A percentile compares a stretch with the other conserved stretches of the same genome.
phyloP scores from a whole-genome alignment of 768 basidiomycete genomes.

The Collybiopsis luxurians region DNA sequence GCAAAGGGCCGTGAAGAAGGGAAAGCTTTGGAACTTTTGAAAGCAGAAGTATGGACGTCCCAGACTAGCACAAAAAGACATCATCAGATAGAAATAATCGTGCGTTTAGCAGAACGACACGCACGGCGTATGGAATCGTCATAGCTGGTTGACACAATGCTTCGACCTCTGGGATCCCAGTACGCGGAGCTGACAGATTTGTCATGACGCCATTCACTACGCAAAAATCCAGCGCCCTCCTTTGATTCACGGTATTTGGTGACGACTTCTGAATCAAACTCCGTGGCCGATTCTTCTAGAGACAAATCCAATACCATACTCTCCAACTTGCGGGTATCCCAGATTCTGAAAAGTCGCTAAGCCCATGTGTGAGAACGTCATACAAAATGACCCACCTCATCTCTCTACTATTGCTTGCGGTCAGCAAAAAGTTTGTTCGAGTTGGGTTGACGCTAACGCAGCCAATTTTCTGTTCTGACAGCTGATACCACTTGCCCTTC shows the following conservation, averaged over 20 bases:
- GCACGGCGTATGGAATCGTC: constrained; percentile 72
- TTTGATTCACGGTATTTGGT: constrained; percentile 48
- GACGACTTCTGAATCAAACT: constrained; percentile 42
- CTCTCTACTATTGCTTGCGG: constrained; percentile 71
- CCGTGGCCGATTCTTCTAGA: constrained; percentile 21
- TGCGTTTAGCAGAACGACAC: neutral
- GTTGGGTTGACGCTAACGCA: constrained; percentile 77
- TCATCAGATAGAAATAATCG: constrained; percentile 24
- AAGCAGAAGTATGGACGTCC: constrained; percentile 57
- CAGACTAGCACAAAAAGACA: constrained; percentile 53
- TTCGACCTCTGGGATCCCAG: constrained; percentile 80
- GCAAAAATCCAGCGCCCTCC: constrained; percentile 51
- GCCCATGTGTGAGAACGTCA: too few relatives aligned
- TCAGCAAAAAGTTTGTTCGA: constrained; percentile 61
- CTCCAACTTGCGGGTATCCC: constrained; percentile 72
- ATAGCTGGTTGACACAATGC: constrained; percentile 82
- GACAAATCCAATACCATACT: constrained; percentile 33
- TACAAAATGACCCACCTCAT: constrained; percentile 54
- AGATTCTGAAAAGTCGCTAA: too few relatives aligned
- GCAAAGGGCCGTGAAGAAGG: constrained; percentile 62
- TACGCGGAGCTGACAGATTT: constrained; percentile 82
- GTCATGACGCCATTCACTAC: constrained; percentile 65
- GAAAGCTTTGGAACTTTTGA: constrained; percentile 48
- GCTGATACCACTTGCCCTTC: constrained; percentile 55
- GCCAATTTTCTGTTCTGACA: constrained; percentile 76